A percentile compares a stretch with the other conserved stretches of the same genome.
These are phyloP conservation scores for Prunus kanzakura DNA, from an alignment of 306 rosid genomes.

Conservation along the genomic window DNA sequence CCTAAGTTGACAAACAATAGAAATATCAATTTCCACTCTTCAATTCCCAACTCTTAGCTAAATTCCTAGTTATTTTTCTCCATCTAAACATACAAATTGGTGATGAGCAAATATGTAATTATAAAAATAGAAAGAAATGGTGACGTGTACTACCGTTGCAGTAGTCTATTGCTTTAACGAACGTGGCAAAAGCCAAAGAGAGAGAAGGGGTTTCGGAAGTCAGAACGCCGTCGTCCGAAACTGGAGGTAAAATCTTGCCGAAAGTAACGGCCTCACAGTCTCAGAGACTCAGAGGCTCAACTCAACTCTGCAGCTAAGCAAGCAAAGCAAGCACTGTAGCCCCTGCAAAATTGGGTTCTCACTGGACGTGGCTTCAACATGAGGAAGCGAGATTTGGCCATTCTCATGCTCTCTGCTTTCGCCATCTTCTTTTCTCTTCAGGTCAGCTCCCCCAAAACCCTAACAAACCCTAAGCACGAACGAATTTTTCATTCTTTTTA, in stretches of 20 bases:
- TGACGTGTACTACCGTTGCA: not conserved
- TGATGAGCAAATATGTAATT: not conserved
- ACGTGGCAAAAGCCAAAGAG: not conserved
- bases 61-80: too few species aligned
- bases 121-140: not conserved
- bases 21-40: too few species aligned
- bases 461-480: not conserved
- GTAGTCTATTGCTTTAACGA: not conserved
- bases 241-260: not conserved
- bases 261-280: not conserved
- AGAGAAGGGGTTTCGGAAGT: not conserved
- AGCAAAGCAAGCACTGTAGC: not conserved
- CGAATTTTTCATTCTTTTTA: not conserved
- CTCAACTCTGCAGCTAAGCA: not conserved
- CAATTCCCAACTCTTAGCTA: too few species aligned
- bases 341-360: not conserved
- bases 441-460: slow-evolving; percentile 30
- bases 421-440: slow-evolving; percentile 98
- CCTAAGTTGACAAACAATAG: too few species aligned
- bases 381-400: slow-evolving; percentile 99
- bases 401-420: slow-evolving; percentile 96
- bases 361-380: slow-evolving; percentile 24
- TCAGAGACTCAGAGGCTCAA: not conserved
- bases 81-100: too few species aligned
- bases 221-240: not conserved